Conservation (phyloP, 1,284 basidiomycete genomes). For the Moesziomyces sp. region DNA sequence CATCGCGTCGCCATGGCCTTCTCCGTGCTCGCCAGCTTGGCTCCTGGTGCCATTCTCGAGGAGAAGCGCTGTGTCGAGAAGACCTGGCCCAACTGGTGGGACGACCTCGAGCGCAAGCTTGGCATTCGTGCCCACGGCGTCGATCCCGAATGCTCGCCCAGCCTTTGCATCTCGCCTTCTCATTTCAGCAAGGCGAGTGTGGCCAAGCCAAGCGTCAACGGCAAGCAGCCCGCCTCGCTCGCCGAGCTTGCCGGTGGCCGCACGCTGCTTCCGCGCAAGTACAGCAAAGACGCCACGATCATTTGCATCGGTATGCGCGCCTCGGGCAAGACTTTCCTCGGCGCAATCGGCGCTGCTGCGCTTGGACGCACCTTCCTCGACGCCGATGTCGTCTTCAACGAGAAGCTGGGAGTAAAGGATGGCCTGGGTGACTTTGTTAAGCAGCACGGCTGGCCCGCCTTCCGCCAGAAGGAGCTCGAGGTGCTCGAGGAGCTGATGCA, state of each 20-base stretch:
- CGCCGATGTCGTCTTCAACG: slow-evolving; percentile 83
- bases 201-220: slow-evolving; percentile 37
- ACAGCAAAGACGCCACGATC: slow-evolving; percentile 75
- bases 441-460: slow-evolving; percentile 80
- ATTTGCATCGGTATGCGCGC: slow-evolving; percentile 96
- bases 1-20: slow-evolving; percentile 99
- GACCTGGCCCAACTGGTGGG: slow-evolving; percentile 99
- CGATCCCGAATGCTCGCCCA: slow-evolving; percentile 72
- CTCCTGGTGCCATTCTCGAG: slow-evolving; percentile 82
- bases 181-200: slow-evolving; percentile 54
- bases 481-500: slow-evolving; percentile 67
- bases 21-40: slow-evolving; percentile 82
- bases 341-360: slow-evolving; percentile 78
- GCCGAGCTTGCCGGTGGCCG: slow-evolving; percentile 28
- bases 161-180: slow-evolving; percentile 53
- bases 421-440: slow-evolving; percentile 82
- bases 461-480: slow-evolving; percentile 72
- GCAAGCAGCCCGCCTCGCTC: slow-evolving; percentile 7
- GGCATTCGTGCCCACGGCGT: slow-evolving; percentile 88
- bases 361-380: slow-evolving; percentile 86
- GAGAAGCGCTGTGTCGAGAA: slow-evolving; percentile 99
- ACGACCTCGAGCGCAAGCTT: slow-evolving; percentile 95
- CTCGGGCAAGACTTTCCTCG: slow-evolving; percentile 92
- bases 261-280: slow-evolving; percentile 55
- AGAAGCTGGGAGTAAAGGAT: slow-evolving; percentile 70